These are phyloP conservation scores for Gossypium mustelinum DNA, from an alignment of 345 rosid genomes.

Conservation along the genomic window DNA sequence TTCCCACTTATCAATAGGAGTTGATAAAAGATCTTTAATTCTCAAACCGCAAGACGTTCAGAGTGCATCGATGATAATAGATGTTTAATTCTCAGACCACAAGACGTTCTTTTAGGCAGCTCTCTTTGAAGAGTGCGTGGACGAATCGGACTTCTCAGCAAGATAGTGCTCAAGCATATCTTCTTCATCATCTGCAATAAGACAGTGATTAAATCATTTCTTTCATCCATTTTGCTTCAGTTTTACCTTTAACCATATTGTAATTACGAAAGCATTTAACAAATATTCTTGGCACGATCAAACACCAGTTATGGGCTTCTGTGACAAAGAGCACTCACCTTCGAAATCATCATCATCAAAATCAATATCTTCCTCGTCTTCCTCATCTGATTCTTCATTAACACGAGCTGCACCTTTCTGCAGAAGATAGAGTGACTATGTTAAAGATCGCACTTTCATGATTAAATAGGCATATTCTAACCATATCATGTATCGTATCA, in stretches of 20 bases:
- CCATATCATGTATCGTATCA: not conserved
- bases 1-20: not conserved
- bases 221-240: not conserved
- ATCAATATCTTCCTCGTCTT: constrained; percentile 83
- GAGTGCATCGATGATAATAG: constrained; percentile 36
- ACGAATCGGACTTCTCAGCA: constrained; percentile 77
- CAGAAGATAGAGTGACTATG: constrained; percentile 11
- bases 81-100: not conserved
- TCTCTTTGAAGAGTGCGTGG: constrained; percentile 51
- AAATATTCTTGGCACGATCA: not conserved
- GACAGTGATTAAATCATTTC: not conserved
- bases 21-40: not conserved
- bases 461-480: not conserved
- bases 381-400: constrained; percentile 59
- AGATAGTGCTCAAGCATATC: constrained; percentile 95
- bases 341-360: constrained; percentile 91
- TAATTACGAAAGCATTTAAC: not conserved
- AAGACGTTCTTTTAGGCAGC: constrained; percentile 21
- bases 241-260: not conserved
- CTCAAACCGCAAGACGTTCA: not conserved
- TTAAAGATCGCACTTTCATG: not conserved
- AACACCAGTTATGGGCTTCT: not conserved
- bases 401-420: constrained; percentile 73
- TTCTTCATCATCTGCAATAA: constrained; percentile 70
- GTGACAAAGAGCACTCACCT: constrained; percentile 39